A percentile compares a stretch with the other conserved stretches of the same genome.
phyloP scores from a whole-genome alignment of 2,329 filamentous ascomycete genomes.

The Alternaria triticina region DNA sequence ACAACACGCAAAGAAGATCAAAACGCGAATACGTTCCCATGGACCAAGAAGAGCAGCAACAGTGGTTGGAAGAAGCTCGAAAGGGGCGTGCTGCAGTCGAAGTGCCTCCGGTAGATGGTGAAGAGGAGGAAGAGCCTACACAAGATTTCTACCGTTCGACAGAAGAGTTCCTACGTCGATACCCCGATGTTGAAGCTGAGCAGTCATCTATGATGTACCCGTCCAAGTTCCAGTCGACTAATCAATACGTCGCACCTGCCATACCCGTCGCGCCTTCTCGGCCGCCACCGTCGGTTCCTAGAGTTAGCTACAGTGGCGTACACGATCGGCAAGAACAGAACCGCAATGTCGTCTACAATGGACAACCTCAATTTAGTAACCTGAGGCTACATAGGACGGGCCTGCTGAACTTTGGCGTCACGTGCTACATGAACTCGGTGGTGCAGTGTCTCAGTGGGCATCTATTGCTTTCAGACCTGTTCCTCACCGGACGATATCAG shows the following conservation, averaged over 20 bases:
- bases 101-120: conserved; percentile 34
- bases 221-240: conserved; percentile 48
- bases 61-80: conserved; percentile 79
- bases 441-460: conserved; percentile 84
- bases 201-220: conserved; percentile 61
- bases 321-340: conserved; percentile 60
- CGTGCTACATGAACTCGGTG: conserved; percentile 92
- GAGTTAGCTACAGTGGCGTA: conserved; percentile 81
- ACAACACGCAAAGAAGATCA: conserved; percentile 63
- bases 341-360: conserved; percentile 52
- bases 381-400: conserved; percentile 70
- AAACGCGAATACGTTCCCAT: conserved; percentile 72
- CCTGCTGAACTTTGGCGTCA: conserved; percentile 78
- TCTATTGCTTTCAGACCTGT: conserved; percentile 66
- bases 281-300: conserved; percentile 62
- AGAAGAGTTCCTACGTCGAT: conserved; percentile 84
- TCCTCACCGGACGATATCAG: conserved; percentile 66
- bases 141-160: conserved; percentile 67
- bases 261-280: conserved; percentile 68
- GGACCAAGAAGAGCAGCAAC: conserved; percentile 78
- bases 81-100: conserved; percentile 64
- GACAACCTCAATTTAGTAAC: conserved; percentile 52
- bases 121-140: conserved; percentile 38
- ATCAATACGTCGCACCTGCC: conserved; percentile 56
- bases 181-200: conserved; percentile 69